Percentiles rank a stretch among this genome's conserved stretches.
phyloP scores from a whole-genome alignment of 2,329 filamentous ascomycete species.

The Fusarium nisikadoi region DNA sequence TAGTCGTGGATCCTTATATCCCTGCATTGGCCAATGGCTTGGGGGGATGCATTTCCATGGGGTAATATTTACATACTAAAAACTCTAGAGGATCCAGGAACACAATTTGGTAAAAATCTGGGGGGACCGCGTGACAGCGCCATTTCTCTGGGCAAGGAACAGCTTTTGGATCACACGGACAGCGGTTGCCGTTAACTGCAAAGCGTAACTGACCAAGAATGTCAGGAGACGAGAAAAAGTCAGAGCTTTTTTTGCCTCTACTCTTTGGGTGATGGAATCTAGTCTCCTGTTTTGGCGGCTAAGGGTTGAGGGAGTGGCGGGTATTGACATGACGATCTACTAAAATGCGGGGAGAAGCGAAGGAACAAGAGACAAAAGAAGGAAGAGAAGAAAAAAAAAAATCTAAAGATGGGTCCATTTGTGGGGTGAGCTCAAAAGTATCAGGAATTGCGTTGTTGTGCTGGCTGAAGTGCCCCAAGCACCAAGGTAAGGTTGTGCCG shows the following conservation, averaged over 20 bases:
- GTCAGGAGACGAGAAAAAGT: slow-evolving; percentile 12
- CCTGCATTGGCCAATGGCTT: slow-evolving; percentile 24
- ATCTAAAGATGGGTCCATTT: slow-evolving; percentile 28
- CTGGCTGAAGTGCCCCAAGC: not conserved
- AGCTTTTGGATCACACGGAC: slow-evolving; percentile 39
- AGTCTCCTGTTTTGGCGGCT: not conserved
- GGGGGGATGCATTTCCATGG: slow-evolving; percentile 39
- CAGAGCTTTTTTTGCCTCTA: not conserved
- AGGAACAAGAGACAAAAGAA: slow-evolving; percentile 1
- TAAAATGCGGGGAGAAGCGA: slow-evolving; percentile 39
- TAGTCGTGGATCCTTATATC: slow-evolving; percentile 17
- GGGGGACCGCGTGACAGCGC: slow-evolving; percentile 42
- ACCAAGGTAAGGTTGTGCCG: not conserved
- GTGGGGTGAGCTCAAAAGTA: slow-evolving; percentile 39
- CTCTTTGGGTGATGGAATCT: no score
- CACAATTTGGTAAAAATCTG: slow-evolving; percentile 26
- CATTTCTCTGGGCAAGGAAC: slow-evolving; percentile 23
- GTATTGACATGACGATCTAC: slow-evolving; percentile 7
- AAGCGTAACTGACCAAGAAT: slow-evolving; percentile 25
- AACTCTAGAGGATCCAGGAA: slow-evolving; percentile 44
- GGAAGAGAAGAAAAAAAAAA: not conserved
- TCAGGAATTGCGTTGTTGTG: slow-evolving; percentile 25
- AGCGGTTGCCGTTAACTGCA: slow-evolving; percentile 44
- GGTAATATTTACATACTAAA: slow-evolving; percentile 47
- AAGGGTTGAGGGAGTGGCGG: not conserved